Evolutionary conservation across 2,329 filamentous ascomycete species (phyloP), one percentile per base, ranked within the genome.

Genomic region (Scytalidium lignicola): DNA sequence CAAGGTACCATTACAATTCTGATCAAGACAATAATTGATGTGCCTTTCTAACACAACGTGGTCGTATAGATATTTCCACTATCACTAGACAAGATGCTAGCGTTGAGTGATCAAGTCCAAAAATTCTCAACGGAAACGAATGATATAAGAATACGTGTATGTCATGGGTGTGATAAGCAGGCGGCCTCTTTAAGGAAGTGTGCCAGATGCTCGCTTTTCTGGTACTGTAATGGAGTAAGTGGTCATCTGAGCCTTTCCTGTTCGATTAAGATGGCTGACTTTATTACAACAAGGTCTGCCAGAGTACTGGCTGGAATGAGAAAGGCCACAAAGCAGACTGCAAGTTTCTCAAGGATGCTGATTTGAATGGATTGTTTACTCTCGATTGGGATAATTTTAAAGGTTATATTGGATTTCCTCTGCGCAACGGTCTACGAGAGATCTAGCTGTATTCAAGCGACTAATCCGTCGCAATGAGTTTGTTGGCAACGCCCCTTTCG

Each of bases 281-380:
- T 53, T 44, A 29, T 17, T 53, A 47, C 40, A 48, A 51, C 39
- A 29, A 64, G 61, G 46, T 51, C 20, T 64, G 61, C 32, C 56
- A 64, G 37, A 43, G 19, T 20, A 46, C 41, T 51, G 57, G 58
- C 39, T 65, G 57, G 62, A 62, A 55, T 23, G 55, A 61, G 48
- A 59, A 62, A 51, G 54, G 52, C 23, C 61, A 65, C 43, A 63
- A 62, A 28, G 44, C 45, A 39, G 50, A 62, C 50, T 65, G 60
- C 49, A 62, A 59, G 51, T 42, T 56, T 29, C 51, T 65, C 15
- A 62, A 54, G 47, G 60, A 62, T 59, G 41, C 51, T n/a, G 57
- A 63, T 58, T 56, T 61, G 44, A 44, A 43, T 50, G 54, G 46
- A 52, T 46, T 65, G 51, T 58, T 63, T 41, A 10, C 46, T 51